phyloP scores from a whole-genome alignment of 1,139 yeast species.

The Debaryomyces singareniensis region DNA sequence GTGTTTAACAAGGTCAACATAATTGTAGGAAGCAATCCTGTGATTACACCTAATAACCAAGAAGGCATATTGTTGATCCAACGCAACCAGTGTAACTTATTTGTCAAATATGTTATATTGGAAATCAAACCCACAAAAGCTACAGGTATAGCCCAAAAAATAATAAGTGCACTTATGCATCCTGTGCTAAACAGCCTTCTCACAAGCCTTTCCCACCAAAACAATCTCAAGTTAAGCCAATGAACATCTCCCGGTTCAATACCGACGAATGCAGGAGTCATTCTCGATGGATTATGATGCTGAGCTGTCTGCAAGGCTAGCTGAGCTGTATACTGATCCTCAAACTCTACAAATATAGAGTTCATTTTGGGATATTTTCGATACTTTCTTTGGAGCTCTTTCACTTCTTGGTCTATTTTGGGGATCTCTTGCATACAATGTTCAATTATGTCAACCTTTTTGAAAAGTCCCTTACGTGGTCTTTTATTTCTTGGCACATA shows the following conservation, averaged over 20 bases:
- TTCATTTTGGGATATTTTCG: conserved; percentile 41
- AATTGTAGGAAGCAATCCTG: conserved; percentile 72
- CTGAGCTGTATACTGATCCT: conserved; percentile 65
- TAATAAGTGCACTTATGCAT: conserved; percentile 51
- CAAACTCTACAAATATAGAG: conserved; percentile 65
- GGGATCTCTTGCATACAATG: conserved; percentile 52
- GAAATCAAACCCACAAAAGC: conserved; percentile 79
- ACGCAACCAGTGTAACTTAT: conserved; percentile 53
- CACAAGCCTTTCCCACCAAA: conserved; percentile 76
- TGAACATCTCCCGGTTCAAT: conserved; percentile 55
- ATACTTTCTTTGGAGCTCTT: conserved; percentile 41
- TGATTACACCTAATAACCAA: conserved; percentile 54
- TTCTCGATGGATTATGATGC: conserved; percentile 49
- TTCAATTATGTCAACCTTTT: conserved; percentile 54
- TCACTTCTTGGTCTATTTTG: conserved; percentile 49
- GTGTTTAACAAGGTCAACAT: conserved; percentile 63
- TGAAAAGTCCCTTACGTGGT: conserved; percentile 59
- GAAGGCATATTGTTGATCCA: conserved; percentile 62
- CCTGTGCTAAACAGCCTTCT: conserved; percentile 55
- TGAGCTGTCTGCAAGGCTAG: conserved; percentile 56
- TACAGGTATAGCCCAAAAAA: conserved; percentile 84
- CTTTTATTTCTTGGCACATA: conserved; percentile 74
- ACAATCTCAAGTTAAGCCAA: conserved; percentile 68
- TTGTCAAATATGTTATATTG: conserved; percentile 59
- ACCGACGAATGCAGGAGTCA: conserved; percentile 47